Base-by-base conservation (phyloP, 2,329 filamentous ascomycete genomes). In the Aureobasidium sp. region DNA sequence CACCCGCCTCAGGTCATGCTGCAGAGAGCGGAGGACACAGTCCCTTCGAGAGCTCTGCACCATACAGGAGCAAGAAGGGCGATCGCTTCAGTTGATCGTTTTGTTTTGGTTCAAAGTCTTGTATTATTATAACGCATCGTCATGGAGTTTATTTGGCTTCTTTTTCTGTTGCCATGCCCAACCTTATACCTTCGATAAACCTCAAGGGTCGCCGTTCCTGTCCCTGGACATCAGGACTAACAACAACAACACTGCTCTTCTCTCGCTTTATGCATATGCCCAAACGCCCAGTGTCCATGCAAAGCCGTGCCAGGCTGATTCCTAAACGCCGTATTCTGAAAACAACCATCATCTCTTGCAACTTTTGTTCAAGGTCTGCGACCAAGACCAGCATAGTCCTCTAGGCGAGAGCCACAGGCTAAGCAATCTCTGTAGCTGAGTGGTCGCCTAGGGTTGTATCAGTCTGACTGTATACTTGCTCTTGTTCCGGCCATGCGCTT, bases 1-100 rank as follows among this genome's bases (percentile, higher is more conserved):
- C 92, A 13, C 88, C 91, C 10, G 95, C 90, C 10, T 59, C 80
- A 86, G 66, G 91, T 96, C 76, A 89, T 88, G 63, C 88, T 90
- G 1, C 81, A 86, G 66, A 89, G 84, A 45, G 88, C 89, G 71
- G 76, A 79, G 47, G 89, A 92, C 36, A 49, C 74, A 95, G 91
- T 80, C 89, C 90, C 73, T 97, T 95, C 75, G 92, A 97, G 77
- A 87, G 89, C 36, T 80, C 79, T 59, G 81, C 84, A 67, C 88
- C 91, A 61, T 97, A 87, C 75, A 79, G 83, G 68, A 88, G 87
- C 75, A 84, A 81, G 64, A 95, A 91, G 73, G 94, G 94, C 3
- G 92, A 97, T 77, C 83, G 94, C 37, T 95, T 99, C 70, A 75
- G 73, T 25, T 39, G 21, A 37, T 9, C n/a, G 6, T 16, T 21